phyloP scores from a whole-genome alignment of 2,329 filamentous ascomycete species.

The Bisporella sp. region DNA sequence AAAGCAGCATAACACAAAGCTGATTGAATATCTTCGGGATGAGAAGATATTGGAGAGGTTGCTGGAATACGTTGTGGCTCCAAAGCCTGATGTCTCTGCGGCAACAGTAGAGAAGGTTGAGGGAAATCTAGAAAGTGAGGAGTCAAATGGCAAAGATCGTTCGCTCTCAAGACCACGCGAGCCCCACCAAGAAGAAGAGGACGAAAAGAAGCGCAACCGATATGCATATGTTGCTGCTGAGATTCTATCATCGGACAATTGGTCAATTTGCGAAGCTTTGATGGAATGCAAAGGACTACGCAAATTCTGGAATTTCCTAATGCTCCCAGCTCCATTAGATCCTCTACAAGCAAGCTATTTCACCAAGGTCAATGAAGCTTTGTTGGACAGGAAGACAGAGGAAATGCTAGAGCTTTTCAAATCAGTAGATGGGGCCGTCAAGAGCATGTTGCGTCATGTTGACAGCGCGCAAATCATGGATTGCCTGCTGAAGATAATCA shows the following conservation, averaged over 20 bases:
- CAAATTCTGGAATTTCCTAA: conserved; percentile 87
- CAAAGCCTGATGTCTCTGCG: conserved; percentile 54
- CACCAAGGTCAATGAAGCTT: conserved; percentile 96
- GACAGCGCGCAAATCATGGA: conserved; percentile 99
- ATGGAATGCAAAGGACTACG: conserved; percentile 75
- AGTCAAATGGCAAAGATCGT: conserved; percentile 39
- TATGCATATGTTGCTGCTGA: conserved; percentile 93
- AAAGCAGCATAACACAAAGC: conserved; percentile 95
- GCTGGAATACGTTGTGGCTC: conserved; percentile 85
- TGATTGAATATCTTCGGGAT: conserved; percentile 91
- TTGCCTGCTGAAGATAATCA: conserved; percentile 91
- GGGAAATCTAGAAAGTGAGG: conserved; percentile 42
- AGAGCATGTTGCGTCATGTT: conserved; percentile 84
- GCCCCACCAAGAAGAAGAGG: conserved; percentile 57
- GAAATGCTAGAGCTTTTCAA: conserved; percentile 93
- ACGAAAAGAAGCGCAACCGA: conserved; percentile 84
- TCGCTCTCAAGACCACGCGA: conserved; percentile 46
- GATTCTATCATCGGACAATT: conserved; percentile 89
- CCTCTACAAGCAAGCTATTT: conserved; percentile 95
- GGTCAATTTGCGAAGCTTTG: conserved; percentile 90
- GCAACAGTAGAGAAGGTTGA: conserved; percentile 37
- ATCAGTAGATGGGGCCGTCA: conserved; percentile 71
- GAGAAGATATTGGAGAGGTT: conserved; percentile 78
- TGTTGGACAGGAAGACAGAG: conserved; percentile 95
- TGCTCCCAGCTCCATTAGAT: conserved; percentile 77